These are phyloP conservation scores for Euphorbia lathyris DNA, from an alignment of 345 rosid species.

Conservation along the genomic window DNA sequence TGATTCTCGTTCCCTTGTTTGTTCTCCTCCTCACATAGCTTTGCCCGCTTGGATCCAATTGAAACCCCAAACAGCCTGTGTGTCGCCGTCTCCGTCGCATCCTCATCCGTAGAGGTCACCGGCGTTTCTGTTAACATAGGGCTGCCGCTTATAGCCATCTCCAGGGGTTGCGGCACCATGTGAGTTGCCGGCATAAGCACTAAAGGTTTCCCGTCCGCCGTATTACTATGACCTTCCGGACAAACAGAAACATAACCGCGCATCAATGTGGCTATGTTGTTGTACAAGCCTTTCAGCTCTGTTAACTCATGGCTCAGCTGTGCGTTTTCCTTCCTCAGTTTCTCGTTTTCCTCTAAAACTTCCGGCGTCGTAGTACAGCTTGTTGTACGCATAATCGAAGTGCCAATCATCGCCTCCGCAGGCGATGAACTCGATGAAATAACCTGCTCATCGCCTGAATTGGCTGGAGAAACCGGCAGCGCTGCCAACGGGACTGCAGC, in stretches of 20 bases:
- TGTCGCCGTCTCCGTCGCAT: slow-evolving; percentile 35
- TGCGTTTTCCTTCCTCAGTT: slow-evolving; percentile 64
- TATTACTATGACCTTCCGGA: slow-evolving; percentile 24
- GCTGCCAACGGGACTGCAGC: slow-evolving; percentile 18
- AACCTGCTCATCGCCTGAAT: slow-evolving; percentile 1
- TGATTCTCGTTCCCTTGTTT: slow-evolving; percentile 25
- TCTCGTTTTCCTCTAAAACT: slow-evolving; percentile 76
- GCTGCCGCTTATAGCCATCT: slow-evolving; percentile 13
- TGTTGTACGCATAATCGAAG: slow-evolving; percentile 34
- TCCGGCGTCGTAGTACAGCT: slow-evolving; percentile 75
- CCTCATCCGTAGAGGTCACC: slow-evolving; percentile 21
- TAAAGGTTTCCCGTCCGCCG: slow-evolving; percentile 42
- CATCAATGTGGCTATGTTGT: slow-evolving; percentile 60
- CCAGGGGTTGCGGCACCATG: slow-evolving; percentile 7
- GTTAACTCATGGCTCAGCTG: slow-evolving; percentile 65
- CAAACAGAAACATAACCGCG: slow-evolving; percentile 50
- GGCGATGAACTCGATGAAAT: slow-evolving; percentile 16
- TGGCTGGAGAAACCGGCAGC: background rate
- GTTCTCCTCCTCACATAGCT: slow-evolving; percentile 44
- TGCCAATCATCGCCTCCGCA: slow-evolving; percentile 11
- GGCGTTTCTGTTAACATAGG: slow-evolving; percentile 5
- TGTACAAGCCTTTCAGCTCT: slow-evolving; percentile 61
- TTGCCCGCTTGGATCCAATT: slow-evolving; percentile 68
- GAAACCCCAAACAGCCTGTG: slow-evolving; percentile 86
- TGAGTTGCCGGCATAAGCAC: slow-evolving; percentile 43